Conservation (phyloP, 768 basidiomycete genomes). For the Russula vinacea region DNA sequence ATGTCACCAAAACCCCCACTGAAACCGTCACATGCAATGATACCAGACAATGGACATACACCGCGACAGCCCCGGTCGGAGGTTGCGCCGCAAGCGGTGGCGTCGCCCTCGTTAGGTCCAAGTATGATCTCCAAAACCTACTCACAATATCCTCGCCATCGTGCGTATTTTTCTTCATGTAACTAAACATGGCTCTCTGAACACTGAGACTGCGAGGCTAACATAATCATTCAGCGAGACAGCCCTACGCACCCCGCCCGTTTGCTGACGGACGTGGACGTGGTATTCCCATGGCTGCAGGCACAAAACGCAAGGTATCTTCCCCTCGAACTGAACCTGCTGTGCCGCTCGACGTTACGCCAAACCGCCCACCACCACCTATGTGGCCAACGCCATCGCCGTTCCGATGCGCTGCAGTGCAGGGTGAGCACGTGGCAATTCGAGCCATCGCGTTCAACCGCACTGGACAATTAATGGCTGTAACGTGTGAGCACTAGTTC, state of each 20-base stretch:
- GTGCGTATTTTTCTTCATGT: slow-evolving; percentile 12
- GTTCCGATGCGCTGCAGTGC: slow-evolving; percentile 40
- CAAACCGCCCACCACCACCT: slow-evolving; percentile 37
- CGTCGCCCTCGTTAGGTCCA: not conserved
- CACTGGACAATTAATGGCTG: slow-evolving; percentile 54
- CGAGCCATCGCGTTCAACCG: slow-evolving; percentile 49
- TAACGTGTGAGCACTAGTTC: slow-evolving; percentile 48
- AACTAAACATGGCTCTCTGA: not conserved
- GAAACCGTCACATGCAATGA: slow-evolving; percentile 6
- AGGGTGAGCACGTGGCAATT: slow-evolving; percentile 50
- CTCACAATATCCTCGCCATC: slow-evolving; percentile 16
- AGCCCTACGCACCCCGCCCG: not conserved
- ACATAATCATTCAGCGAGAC: slow-evolving; percentile 12
- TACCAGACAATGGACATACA: slow-evolving; percentile 7
- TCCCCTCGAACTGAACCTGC: slow-evolving; percentile 18
- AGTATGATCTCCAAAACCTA: slow-evolving; percentile 2
- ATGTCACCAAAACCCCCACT: slow-evolving; percentile 5
- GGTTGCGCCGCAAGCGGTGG: slow-evolving; percentile 5
- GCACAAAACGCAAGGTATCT: slow-evolving; percentile 27
- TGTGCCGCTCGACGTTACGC: slow-evolving; percentile 12
- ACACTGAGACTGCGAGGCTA: not conserved
- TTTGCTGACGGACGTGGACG: slow-evolving; percentile 19
- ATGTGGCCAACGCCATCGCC: slow-evolving; percentile 51
- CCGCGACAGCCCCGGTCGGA: slow-evolving; percentile 24
- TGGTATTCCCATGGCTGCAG: slow-evolving; percentile 3